phyloP scores from a whole-genome alignment of 306 rosid species.

The Phaseolus lunatus region DNA sequence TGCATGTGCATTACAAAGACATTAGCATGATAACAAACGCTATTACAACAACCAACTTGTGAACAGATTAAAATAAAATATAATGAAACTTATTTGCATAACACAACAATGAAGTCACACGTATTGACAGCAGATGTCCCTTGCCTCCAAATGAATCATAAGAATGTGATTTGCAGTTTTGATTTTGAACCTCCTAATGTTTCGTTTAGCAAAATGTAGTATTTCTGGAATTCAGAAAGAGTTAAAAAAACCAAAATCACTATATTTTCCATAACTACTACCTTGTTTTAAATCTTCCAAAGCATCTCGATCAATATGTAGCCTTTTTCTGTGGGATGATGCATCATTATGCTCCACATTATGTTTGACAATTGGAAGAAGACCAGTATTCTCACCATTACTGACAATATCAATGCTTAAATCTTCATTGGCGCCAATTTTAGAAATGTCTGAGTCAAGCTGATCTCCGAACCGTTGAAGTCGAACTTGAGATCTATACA shows the following conservation, averaged over 20 bases:
- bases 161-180: conserved; percentile 9
- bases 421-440: conserved; percentile 72
- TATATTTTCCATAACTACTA: conserved; percentile 35
- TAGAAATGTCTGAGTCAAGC: conserved; percentile 72
- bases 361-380: conserved; percentile 51
- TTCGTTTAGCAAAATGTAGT: conserved; percentile 23
- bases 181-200: conserved; percentile 25
- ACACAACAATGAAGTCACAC: conserved; percentile 20
- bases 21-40: conserved; percentile 38
- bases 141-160: conserved; percentile 15
- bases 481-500: conserved; percentile 76
- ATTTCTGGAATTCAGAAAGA: conserved; percentile 27
- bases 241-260: conserved; percentile 17
- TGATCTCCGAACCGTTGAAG: conserved; percentile 83
- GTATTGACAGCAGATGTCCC: conserved; percentile 31
- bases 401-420: conserved; percentile 76
- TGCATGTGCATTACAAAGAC: conserved; percentile 31
- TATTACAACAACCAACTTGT: background rate
- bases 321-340: conserved; percentile 66
- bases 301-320: conserved; percentile 52
- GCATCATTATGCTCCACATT: conserved; percentile 58
- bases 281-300: conserved; percentile 64
- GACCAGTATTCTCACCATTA: conserved; percentile 73
- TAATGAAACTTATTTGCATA: conserved; percentile 34
- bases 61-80: conserved; percentile 33